A percentile compares a stretch with the other conserved stretches of the same genome.
These are phyloP conservation scores for Phytophthora chlamydospora DNA, from an alignment of 352 stramenopile species.

Conservation along the genomic window DNA sequence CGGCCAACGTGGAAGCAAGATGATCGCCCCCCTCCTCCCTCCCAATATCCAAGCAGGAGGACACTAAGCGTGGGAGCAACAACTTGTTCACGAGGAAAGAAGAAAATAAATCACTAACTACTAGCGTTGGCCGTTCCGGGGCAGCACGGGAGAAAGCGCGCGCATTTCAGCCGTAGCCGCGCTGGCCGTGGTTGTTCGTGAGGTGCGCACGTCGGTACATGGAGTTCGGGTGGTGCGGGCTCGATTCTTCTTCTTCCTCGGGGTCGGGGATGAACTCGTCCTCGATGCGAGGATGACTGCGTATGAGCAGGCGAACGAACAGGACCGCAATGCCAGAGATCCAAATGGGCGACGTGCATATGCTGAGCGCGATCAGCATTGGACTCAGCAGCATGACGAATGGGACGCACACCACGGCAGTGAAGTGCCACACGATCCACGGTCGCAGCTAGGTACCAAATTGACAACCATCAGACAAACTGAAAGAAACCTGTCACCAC, in stretches of 20 bases:
- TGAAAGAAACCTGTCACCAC: constrained; percentile 1
- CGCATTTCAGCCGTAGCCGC: constrained; percentile 27
- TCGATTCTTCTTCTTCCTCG: constrained; percentile 46
- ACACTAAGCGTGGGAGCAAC: constrained; percentile 1
- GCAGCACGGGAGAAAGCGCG: not conserved
- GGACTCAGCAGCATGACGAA: constrained; percentile 75
- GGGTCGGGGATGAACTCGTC: constrained; percentile 52
- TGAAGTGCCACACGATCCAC: constrained; percentile 76
- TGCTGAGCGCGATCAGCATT: constrained; percentile 76
- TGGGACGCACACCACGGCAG: constrained; percentile 69
- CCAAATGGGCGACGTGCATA: constrained; percentile 84
- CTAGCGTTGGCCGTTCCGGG: constrained; percentile 10
- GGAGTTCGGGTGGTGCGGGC: constrained; percentile 51
- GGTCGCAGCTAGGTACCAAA: constrained; percentile 43
- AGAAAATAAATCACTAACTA: constrained; percentile 44
- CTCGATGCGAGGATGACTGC: constrained; percentile 35
- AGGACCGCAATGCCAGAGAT: constrained; percentile 60
- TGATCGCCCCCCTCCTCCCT: no score
- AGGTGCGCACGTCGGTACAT: constrained; percentile 52
- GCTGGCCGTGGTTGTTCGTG: constrained; percentile 36
- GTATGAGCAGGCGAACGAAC: constrained; percentile 53
- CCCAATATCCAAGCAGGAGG: not conserved
- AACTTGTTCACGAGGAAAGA: constrained; percentile 17
- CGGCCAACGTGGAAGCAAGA: no score
- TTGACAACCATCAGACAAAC: constrained; percentile 3